Evolutionary conservation across 306 rosid genomes (phyloP).

Genomic region (Castanopsis chinensis): DNA sequence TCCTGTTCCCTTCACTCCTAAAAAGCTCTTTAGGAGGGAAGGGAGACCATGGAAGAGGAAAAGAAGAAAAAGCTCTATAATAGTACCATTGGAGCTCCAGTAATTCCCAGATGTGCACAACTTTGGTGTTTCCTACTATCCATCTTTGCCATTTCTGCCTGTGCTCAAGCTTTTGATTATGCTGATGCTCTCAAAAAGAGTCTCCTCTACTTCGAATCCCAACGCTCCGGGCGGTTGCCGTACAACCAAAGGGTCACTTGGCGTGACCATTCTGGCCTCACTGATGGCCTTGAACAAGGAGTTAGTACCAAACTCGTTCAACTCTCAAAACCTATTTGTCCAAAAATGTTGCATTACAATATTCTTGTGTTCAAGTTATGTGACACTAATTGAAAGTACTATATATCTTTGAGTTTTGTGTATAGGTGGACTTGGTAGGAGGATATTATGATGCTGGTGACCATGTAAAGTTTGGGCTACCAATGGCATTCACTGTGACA

Average conservation of each 20-base stretch:
- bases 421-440: constrained; percentile 92
- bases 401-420: background rate
- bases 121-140: constrained; percentile 35
- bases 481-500: constrained; percentile 97
- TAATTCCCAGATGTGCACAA: constrained; percentile 6
- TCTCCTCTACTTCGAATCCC: constrained; percentile 90
- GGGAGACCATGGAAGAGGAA: constrained; percentile 36
- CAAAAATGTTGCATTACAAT: background rate
- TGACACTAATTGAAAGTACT: background rate
- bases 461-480: constrained; percentile 94
- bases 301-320: constrained; percentile 26
- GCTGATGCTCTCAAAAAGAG: constrained; percentile 83
- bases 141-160: constrained; percentile 26
- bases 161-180: constrained; percentile 51
- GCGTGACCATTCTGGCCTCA: constrained; percentile 97
- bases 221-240: constrained; percentile 90
- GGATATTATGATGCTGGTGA: constrained; percentile 98
- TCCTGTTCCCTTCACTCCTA: constrained; percentile 50
- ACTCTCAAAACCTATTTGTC: constrained; percentile 2
- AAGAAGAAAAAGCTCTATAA: background rate
- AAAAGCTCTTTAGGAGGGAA: constrained; percentile 44
- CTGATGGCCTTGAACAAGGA: constrained; percentile 93
- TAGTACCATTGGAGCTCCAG: background rate
- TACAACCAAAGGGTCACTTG: constrained; percentile 88
- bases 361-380: background rate